Evolutionary conservation across 176 grass and related monocot species (phyloP).

Genomic region (Bolboschoenus planiculmis): DNA sequence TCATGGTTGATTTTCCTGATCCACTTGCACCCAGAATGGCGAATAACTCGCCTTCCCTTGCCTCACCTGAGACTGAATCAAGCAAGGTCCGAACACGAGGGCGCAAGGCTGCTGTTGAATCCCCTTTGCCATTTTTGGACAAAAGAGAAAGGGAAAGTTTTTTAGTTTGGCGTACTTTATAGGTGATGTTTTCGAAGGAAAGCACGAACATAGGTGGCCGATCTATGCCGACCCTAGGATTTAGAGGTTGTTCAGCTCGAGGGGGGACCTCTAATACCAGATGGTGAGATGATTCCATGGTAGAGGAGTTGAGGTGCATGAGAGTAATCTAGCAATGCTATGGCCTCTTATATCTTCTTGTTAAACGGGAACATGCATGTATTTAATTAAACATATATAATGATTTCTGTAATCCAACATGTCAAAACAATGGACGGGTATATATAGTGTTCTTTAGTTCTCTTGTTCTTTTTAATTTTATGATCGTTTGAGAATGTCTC

Average conservation of each 20-base stretch:
- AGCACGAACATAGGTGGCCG: conserved; percentile 38
- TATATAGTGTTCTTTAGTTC: neutral
- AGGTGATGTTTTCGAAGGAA: conserved; percentile 47
- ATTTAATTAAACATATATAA: neutral
- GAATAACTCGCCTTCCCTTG: conserved; percentile 54
- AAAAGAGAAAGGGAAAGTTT: neutral
- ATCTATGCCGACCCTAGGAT: neutral
- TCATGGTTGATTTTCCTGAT: conserved; percentile 73
- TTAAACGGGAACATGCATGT: neutral
- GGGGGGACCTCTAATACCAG: neutral
- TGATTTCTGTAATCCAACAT: neutral
- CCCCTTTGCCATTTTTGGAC: neutral
- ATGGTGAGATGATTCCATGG: conserved; percentile 15
- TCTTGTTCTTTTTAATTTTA: neutral
- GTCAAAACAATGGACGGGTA: neutral
- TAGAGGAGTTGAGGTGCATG: neutral
- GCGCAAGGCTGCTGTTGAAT: too few relatives aligned
- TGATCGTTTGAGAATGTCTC: neutral
- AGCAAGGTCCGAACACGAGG: conserved; percentile 34
- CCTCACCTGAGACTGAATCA: conserved; percentile 55
- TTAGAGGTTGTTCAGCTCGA: neutral
- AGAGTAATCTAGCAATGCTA: neutral
- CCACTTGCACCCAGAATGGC: conserved; percentile 73
- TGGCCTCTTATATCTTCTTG: conserved; percentile 8
- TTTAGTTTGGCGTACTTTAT: conserved; percentile 34